phyloP scores from a whole-genome alignment of 257 asterid species.

The Fraxinus americana region DNA sequence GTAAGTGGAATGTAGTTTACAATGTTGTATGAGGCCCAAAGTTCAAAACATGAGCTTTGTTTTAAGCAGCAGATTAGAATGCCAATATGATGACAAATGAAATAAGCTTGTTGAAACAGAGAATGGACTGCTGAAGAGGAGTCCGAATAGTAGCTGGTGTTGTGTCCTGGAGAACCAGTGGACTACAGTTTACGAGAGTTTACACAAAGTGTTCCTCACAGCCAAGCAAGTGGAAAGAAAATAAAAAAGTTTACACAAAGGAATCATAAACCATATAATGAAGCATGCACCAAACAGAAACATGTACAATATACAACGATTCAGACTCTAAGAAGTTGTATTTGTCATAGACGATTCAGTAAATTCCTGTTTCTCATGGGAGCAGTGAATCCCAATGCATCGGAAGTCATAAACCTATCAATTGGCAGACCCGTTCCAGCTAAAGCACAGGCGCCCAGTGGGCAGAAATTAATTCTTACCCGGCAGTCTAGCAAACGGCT shows the following conservation, averaged over 20 bases:
- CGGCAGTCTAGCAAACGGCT: conserved; percentile 83
- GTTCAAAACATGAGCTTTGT: neutral
- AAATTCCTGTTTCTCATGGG: conserved; percentile 93
- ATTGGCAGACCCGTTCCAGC: conserved; percentile 99
- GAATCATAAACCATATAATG: neutral
- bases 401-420: conserved; percentile 96
- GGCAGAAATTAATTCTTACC: conserved; percentile 78
- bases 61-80: neutral
- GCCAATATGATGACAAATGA: neutral
- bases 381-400: conserved; percentile 85
- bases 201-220: neutral
- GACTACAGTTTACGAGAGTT: neutral
- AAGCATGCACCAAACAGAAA: neutral
- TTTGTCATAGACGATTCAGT: conserved; percentile 5
- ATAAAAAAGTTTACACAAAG: neutral
- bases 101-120: neutral
- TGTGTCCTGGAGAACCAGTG: neutral
- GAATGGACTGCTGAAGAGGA: neutral
- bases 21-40: neutral
- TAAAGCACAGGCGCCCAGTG: conserved; percentile 97
- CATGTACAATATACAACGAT: neutral
- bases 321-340: neutral
- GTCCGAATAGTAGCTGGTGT: neutral
- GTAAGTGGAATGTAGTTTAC: neutral
- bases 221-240: neutral